A percentile compares a stretch with the other conserved stretches of the same genome.
Evolutionary conservation across 1,284 basidiomycete genomes (phyloP).

Genomic region (Cryptococcus sp.): DNA sequence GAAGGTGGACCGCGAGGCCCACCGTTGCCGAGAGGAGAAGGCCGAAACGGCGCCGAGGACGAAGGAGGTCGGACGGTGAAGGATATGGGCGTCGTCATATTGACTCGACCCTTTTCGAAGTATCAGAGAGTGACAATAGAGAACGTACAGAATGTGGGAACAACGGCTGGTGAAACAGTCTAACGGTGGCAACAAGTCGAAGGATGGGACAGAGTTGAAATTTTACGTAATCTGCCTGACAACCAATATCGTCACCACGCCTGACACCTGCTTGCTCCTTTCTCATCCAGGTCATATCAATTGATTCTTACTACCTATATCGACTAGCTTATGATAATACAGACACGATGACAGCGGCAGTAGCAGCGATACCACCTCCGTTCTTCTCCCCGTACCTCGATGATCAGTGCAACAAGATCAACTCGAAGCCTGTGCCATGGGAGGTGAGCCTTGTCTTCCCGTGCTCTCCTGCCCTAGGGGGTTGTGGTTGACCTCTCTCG

Average conservation of each 20-base stretch:
- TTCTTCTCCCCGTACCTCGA: constrained; percentile 81
- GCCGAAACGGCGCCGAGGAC: constrained; percentile 23
- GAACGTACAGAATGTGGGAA: no score
- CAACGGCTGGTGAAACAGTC: no score
- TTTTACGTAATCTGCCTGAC: neutral
- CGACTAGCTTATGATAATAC: neutral
- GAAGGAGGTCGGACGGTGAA: constrained; percentile 49
- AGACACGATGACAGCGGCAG: constrained; percentile 30
- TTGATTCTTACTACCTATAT: neutral
- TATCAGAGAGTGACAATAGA: neutral
- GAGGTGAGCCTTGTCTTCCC: constrained; percentile 65
- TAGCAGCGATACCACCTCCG: constrained; percentile 69
- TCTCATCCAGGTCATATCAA: neutral
- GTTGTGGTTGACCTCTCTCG: constrained; percentile 1
- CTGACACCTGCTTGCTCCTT: neutral
- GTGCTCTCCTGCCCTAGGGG: neutral
- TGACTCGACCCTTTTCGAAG: constrained; percentile 5
- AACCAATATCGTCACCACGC: neutral
- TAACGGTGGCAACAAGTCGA: no score
- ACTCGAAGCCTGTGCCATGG: constrained; percentile 91
- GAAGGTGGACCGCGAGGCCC: constrained; percentile 35
- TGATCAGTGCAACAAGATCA: constrained; percentile 81
- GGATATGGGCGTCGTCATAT: constrained; percentile 50
- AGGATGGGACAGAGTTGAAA: neutral
- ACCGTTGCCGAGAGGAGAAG: constrained; percentile 36